phyloP scores from a whole-genome alignment of 192 early-diverging fungal genomes.

The Mortierella claussenii region DNA sequence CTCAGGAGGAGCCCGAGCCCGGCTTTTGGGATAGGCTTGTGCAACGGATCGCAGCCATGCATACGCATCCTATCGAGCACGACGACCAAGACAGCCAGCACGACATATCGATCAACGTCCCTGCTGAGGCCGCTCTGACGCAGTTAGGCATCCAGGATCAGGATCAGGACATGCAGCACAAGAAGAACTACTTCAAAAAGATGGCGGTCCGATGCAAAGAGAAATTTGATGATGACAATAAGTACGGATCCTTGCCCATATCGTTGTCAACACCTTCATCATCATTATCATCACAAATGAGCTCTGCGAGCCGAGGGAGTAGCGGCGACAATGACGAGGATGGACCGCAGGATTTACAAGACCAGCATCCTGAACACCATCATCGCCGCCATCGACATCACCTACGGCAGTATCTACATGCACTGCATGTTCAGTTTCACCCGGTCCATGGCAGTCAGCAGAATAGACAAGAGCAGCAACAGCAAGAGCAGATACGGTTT shows the following conservation, averaged over 20 bases:
- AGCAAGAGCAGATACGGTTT: neutral
- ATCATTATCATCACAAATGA: neutral
- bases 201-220: slow-evolving; percentile 37
- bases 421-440: neutral
- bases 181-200: slow-evolving; percentile 29
- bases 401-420: neutral
- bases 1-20: slow-evolving; percentile 18
- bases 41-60: slow-evolving; percentile 1
- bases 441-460: neutral
- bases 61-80: slow-evolving; percentile 2
- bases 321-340: neutral
- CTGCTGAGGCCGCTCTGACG: slow-evolving; percentile 22
- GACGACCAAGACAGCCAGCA: slow-evolving; percentile 4
- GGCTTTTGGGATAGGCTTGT: slow-evolving; percentile 36
- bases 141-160: slow-evolving; percentile 18
- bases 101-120: slow-evolving; percentile 21
- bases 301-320: neutral
- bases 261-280: neutral
- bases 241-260: neutral
- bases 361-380: neutral
- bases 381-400: neutral
- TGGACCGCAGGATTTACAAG: neutral
- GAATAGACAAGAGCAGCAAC: neutral
- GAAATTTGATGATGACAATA: slow-evolving; percentile 33
- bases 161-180: slow-evolving; percentile 19